Base-by-base conservation (phyloP, 495 filamentous ascomycete genomes). In the Aspergillus leporis region DNA sequence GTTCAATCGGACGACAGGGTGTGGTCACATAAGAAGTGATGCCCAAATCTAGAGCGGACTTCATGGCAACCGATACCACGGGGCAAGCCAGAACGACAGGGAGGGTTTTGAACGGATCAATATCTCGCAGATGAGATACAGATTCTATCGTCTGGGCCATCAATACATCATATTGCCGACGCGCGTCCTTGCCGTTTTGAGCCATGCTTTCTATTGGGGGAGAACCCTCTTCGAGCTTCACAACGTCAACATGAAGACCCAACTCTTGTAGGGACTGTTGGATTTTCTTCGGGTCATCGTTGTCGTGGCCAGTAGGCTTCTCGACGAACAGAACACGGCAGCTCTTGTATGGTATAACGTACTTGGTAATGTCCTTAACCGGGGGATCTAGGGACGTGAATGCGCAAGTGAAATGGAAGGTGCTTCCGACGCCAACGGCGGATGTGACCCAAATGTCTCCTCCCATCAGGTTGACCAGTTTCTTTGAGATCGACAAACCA, bases 1-100 rank as follows among this genome's bases (percentile, higher is more conserved):
- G 82, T 73, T 99, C 94, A 51, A 98, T 97, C 4, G 92, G 84
- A 60, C 92, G 82, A 73, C 94, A 99, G 32, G 94, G 94, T 13
- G 92, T 97, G 14, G 94, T 99, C 93, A 99, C 97, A 72, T 98
- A 97, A 49, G 91, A 96, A 18, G 92, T 94, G 63, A 99, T 97
- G 61, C 94, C 94, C 43, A 97, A 83, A 73, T 99, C 95, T 47
- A 99, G 80, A 46, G 94, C 93, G 19, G 92, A 92, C 76, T 97
- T 97, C 66, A 99, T 80, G 70, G 87, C 94, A 51, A 99, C 91
- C 57, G 91, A 90, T 14, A 99, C 92, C 48, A 91, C 78, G 14
- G 95, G 95, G 51, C 92, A 93, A 31, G 98, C 76, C 41, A 99
- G 82, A 41, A 99, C 93, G 56, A 98, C 92, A 0, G 94, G 94